phyloP scores from a whole-genome alignment of 352 stramenopile species.

The Phytophthora sojae region DNA sequence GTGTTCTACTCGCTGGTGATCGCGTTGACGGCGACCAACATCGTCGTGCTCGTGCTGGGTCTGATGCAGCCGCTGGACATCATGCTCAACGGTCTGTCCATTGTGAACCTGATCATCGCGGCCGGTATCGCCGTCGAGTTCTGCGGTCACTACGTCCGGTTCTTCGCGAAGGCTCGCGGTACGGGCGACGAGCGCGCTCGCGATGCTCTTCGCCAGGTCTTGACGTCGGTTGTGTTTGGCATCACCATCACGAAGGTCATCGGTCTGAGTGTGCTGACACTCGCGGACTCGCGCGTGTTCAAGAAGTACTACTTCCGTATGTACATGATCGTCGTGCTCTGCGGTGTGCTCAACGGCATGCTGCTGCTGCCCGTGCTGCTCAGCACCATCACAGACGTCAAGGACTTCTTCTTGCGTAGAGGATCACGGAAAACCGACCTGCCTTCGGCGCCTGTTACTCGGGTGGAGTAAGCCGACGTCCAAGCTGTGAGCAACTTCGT shows the following conservation, averaged over 20 bases:
- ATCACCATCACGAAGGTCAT: conserved; percentile 91
- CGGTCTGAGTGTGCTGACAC: conserved; percentile 80
- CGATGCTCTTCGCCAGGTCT: conserved; percentile 61
- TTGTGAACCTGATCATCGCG: conserved; percentile 89
- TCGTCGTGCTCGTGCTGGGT: conserved; percentile 62
- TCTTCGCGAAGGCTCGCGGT: conserved; percentile 61
- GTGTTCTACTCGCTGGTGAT: conserved; percentile 57
- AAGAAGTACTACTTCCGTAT: conserved; percentile 71
- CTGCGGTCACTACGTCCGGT: conserved; percentile 77
- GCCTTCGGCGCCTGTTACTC: conserved; percentile 32
- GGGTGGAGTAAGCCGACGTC: conserved; percentile 5
- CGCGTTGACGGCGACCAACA: conserved; percentile 53
- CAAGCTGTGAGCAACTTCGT: conserved; percentile 11
- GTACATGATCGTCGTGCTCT: conserved; percentile 85
- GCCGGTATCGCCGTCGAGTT: conserved; percentile 87
- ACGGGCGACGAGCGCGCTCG: conserved; percentile 54
- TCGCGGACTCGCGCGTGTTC: conserved; percentile 89
- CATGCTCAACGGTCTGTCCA: conserved; percentile 83
- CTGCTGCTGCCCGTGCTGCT: conserved; percentile 65
- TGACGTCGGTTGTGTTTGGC: conserved; percentile 79
- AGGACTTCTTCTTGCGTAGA: conserved; percentile 42
- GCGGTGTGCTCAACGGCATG: conserved; percentile 78
- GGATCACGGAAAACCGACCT: conserved; percentile 32
- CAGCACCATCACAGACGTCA: conserved; percentile 55
- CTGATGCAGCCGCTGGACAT: conserved; percentile 71